Evolutionary conservation across 1,284 basidiomycete species (phyloP).

Genomic region (Apiotrichum mycotoxinovorans): DNA sequence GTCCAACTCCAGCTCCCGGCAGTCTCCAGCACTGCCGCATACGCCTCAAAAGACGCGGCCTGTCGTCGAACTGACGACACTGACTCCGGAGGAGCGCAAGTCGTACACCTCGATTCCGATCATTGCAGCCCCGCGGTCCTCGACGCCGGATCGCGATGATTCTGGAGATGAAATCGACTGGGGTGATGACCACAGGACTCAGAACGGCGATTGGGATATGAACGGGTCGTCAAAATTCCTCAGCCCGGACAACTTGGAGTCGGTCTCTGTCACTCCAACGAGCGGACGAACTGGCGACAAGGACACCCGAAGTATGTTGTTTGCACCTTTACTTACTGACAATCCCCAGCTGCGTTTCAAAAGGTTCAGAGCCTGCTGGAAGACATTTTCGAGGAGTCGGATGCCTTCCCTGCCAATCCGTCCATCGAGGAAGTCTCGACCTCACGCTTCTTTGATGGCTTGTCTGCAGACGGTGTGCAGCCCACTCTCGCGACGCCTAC

Average conservation of each 20-base stretch:
- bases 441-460: slow-evolving; percentile 62
- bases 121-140: slow-evolving; percentile 3
- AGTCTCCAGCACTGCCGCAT: not conserved
- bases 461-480: slow-evolving; percentile 58
- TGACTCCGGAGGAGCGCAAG: slow-evolving; percentile 4
- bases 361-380: slow-evolving; percentile 70
- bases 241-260: slow-evolving; percentile 6
- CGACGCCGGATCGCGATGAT: slow-evolving; percentile 27
- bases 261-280: slow-evolving; percentile 6
- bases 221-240: slow-evolving; percentile 9
- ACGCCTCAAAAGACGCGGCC: slow-evolving; percentile 10
- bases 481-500: slow-evolving; percentile 61
- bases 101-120: slow-evolving; percentile 9
- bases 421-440: slow-evolving; percentile 55
- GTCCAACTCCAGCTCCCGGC: not conserved
- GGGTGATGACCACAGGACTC: slow-evolving; percentile 23
- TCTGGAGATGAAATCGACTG: slow-evolving; percentile 41
- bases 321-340: not conserved
- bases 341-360: slow-evolving; percentile 62
- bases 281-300: slow-evolving; percentile 61
- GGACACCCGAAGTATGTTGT: slow-evolving; percentile 63
- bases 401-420: slow-evolving; percentile 65
- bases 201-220: slow-evolving; percentile 39
- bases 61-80: not conserved
- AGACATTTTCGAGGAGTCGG: slow-evolving; percentile 85